phyloP scores from a whole-genome alignment of 192 early-diverging fungal genomes.

The Backusella sp. region DNA sequence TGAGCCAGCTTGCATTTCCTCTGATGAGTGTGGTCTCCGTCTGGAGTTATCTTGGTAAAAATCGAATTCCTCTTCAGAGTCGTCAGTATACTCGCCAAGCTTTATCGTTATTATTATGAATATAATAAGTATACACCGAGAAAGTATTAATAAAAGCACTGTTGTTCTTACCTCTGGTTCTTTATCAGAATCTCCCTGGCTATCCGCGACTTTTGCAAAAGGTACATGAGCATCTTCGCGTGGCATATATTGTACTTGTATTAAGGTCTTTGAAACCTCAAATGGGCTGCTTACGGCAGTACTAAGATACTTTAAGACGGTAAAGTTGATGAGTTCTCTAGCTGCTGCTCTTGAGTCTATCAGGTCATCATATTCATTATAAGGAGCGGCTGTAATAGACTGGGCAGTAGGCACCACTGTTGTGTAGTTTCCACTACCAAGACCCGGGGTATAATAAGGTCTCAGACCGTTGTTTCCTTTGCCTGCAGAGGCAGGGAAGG shows the following conservation, averaged over 20 bases:
- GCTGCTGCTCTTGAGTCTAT: constrained; percentile 49
- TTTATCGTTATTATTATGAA: constrained; percentile 13
- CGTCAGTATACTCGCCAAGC: constrained; percentile 26
- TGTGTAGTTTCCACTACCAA: constrained; percentile 27
- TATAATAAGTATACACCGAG: background rate
- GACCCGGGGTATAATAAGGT: constrained; percentile 33
- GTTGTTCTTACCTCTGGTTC: constrained; percentile 39
- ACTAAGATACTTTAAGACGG: constrained; percentile 60
- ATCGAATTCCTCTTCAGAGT: constrained; percentile 25
- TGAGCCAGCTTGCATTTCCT: constrained; percentile 23
- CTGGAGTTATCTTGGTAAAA: constrained; percentile 16
- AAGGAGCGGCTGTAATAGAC: background rate
- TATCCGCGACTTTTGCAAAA: constrained; percentile 11
- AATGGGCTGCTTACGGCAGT: constrained; percentile 62
- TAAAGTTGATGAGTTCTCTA: constrained; percentile 60
- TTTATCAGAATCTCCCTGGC: constrained; percentile 13
- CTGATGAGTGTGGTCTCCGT: constrained; percentile 19
- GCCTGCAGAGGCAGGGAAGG: constrained; percentile 26
- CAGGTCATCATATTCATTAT: constrained; percentile 32
- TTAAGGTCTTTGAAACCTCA: constrained; percentile 63
- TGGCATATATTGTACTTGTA: constrained; percentile 76
- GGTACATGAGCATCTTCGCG: constrained; percentile 45
- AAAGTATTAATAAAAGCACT: background rate
- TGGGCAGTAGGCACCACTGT: constrained; percentile 3
- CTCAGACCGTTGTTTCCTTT: constrained; percentile 29